Conservation (phyloP, 106 monocot genomes). For the Acorus calamus region DNA sequence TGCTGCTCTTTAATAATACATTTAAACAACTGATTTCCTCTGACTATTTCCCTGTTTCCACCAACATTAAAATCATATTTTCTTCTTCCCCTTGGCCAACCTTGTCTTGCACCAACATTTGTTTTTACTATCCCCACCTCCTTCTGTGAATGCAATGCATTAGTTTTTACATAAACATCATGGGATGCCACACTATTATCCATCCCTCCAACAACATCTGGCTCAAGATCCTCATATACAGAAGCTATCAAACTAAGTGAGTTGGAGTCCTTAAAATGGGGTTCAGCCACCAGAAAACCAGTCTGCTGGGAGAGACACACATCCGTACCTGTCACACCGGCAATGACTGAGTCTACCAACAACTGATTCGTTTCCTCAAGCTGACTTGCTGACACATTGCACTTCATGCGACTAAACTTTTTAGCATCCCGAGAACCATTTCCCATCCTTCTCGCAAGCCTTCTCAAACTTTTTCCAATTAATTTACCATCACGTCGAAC, state of each 20-base stretch:
- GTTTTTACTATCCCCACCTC: too few species aligned
- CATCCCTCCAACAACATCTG: not conserved
- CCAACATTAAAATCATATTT: too few species aligned
- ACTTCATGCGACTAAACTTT: not conserved
- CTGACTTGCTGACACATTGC: constrained; percentile 1
- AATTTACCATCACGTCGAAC: constrained; percentile 1
- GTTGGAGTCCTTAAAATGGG: too few species aligned
- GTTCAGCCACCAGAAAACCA: constrained; percentile 2
- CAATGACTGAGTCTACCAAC: not conserved
- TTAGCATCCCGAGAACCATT: constrained; percentile 2
- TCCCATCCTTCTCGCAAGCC: constrained; percentile 15
- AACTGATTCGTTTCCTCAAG: constrained; percentile 9
- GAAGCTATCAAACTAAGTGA: constrained; percentile 1
- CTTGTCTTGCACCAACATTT: too few species aligned
- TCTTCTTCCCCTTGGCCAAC: too few species aligned
- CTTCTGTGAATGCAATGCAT: too few species aligned
- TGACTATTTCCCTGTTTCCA: too few species aligned
- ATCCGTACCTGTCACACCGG: not conserved
- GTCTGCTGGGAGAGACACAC: not conserved
- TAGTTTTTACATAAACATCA: too few species aligned
- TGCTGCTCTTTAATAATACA: too few species aligned
- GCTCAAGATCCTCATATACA: constrained; percentile 1
- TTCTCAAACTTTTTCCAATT: constrained; percentile 15
- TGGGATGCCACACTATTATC: too few species aligned
- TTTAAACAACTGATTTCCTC: too few species aligned